phyloP scores from a whole-genome alignment of 345 rosid genomes.

The Dimocarpus longan region DNA sequence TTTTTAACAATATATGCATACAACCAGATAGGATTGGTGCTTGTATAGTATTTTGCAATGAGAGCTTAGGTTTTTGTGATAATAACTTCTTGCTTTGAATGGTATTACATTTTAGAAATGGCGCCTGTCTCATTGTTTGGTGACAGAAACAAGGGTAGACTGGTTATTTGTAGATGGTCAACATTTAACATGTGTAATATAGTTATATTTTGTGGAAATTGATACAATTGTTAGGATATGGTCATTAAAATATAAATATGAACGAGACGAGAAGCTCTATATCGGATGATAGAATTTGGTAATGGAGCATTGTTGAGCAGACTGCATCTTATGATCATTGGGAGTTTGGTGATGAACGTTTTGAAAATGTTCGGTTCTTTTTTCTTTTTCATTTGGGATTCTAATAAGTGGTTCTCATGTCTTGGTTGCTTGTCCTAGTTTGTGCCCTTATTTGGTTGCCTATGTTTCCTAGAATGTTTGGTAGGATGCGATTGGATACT shows the following conservation, averaged over 20 bases:
- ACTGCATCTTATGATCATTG: neutral
- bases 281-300: neutral
- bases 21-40: neutral
- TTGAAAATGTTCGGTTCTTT: neutral
- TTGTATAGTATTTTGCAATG: neutral
- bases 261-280: neutral
- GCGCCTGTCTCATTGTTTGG: neutral
- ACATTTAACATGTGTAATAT: neutral
- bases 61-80: no score
- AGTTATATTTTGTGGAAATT: neutral
- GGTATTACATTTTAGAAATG: neutral
- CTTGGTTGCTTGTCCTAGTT: neutral
- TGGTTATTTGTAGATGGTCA: neutral
- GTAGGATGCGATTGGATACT: neutral
- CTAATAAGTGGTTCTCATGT: conserved; percentile 4
- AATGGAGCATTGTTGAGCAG: neutral
- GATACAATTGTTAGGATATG: neutral
- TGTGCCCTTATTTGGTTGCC: neutral
- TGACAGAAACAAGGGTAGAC: neutral
- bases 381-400: neutral
- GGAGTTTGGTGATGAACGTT: neutral
- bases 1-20: neutral
- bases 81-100: neutral
- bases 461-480: neutral
- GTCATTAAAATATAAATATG: neutral